These are phyloP conservation scores for Trifolium subterraneum DNA, from an alignment of 306 rosid genomes.

Conservation along the genomic window DNA sequence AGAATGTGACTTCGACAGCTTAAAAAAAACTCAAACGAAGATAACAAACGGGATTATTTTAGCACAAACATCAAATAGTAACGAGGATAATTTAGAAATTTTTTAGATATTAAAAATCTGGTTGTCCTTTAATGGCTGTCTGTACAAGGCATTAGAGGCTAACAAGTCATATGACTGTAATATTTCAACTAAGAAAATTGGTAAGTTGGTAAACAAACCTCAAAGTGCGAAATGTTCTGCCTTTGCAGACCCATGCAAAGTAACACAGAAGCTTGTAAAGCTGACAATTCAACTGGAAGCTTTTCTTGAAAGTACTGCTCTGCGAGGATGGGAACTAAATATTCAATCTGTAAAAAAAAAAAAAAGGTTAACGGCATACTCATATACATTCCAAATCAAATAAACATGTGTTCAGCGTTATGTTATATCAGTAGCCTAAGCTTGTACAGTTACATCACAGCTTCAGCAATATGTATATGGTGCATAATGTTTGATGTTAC, in stretches of 20 bases:
- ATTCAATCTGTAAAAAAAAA: background rate
- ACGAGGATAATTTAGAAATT: background rate
- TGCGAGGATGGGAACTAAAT: background rate
- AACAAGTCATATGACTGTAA: background rate
- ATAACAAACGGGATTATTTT: too few species aligned
- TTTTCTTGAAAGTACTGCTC: background rate
- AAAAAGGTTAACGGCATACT: constrained; percentile 2
- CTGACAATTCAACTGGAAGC: background rate
- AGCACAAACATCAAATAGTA: constrained; percentile 7
- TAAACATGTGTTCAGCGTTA: background rate
- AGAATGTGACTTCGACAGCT: background rate
- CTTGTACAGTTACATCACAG: too few species aligned
- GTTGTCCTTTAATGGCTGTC: background rate
- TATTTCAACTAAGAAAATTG: background rate
- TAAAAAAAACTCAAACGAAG: background rate
- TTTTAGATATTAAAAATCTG: background rate
- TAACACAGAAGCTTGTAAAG: background rate
- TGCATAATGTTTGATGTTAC: too few species aligned
- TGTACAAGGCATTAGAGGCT: background rate
- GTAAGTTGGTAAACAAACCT: background rate
- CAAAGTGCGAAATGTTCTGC: background rate
- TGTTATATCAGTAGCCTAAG: background rate
- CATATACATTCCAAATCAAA: background rate
- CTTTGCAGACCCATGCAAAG: background rate
- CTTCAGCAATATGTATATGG: too few species aligned